Percentiles rank a stretch among this genome's conserved stretches.
Evolutionary conservation across 495 filamentous ascomycete genomes (phyloP).

Genomic region (Lophiostoma macrostomum): DNA sequence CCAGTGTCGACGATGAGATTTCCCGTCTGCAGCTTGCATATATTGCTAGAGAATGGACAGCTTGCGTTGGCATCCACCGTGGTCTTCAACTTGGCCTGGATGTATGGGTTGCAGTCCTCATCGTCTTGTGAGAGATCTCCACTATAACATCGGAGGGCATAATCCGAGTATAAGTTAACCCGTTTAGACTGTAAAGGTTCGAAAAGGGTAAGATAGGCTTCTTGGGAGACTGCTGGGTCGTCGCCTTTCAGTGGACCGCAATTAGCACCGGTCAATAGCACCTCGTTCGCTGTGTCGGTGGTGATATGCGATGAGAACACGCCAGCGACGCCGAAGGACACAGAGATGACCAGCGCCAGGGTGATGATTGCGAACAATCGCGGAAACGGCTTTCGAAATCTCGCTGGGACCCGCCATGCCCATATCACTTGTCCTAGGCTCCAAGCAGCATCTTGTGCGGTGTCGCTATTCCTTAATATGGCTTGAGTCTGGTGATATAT

Average conservation of each 20-base stretch:
- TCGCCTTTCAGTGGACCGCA: background rate
- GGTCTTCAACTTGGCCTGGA: background rate
- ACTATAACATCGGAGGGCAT: background rate
- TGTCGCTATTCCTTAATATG: conserved; percentile 12
- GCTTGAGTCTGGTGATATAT: conserved; percentile 16
- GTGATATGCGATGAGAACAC: conserved; percentile 3
- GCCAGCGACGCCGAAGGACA: background rate
- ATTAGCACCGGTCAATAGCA: background rate
- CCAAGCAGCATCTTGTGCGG: background rate
- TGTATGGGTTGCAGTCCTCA: background rate
- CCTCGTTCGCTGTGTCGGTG: background rate
- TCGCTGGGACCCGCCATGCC: background rate
- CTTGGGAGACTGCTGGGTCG: background rate
- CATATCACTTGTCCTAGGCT: background rate
- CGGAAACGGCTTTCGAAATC: background rate
- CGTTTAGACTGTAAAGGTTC: background rate
- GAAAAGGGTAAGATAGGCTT: background rate
- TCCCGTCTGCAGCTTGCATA: background rate
- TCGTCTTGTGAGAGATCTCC: background rate
- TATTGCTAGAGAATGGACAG: background rate
- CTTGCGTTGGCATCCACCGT: background rate
- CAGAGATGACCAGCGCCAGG: background rate
- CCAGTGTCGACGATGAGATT: conserved; percentile 18
- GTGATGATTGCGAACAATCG: background rate
- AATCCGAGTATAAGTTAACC: background rate